Conservation (phyloP, 768 basidiomycete genomes). For the Boletus speciosus region DNA sequence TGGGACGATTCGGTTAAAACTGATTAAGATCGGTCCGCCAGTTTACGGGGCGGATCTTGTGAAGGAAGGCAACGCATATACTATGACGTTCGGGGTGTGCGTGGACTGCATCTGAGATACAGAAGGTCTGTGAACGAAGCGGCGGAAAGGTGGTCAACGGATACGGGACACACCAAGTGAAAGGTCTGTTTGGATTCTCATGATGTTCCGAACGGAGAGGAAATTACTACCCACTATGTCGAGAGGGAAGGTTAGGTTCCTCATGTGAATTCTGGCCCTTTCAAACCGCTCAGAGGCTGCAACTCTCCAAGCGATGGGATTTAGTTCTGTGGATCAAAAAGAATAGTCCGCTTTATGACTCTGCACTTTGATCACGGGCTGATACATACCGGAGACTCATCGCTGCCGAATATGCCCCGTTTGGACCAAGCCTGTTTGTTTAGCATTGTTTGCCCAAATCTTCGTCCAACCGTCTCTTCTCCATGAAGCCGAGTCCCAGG, state of each 20-base stretch:
- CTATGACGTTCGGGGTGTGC: slow-evolving; percentile 14
- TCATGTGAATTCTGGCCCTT: slow-evolving; percentile 12
- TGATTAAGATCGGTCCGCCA: slow-evolving; percentile 13
- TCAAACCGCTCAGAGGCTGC: background rate
- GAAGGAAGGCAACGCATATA: slow-evolving; percentile 17
- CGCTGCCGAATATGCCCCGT: background rate
- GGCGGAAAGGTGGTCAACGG: slow-evolving; percentile 13
- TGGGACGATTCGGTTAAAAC: slow-evolving; percentile 4
- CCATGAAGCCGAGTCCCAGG: background rate
- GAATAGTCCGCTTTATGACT: background rate
- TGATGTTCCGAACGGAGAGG: slow-evolving; percentile 1
- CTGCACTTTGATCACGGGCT: background rate
- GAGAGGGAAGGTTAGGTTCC: slow-evolving; percentile 13
- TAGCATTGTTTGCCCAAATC: slow-evolving; percentile 4
- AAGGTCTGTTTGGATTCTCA: slow-evolving; percentile 13
- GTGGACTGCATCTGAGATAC: background rate
- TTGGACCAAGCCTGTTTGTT: background rate
- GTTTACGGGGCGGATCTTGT: slow-evolving; percentile 25
- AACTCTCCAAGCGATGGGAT: slow-evolving; percentile 6
- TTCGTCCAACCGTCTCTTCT: background rate
- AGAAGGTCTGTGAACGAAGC: slow-evolving; percentile 10
- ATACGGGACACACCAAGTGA: slow-evolving; percentile 9
- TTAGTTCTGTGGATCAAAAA: background rate
- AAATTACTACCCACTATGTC: slow-evolving; percentile 1
- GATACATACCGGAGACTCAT: background rate